phyloP scores from a whole-genome alignment of 1,284 basidiomycete genomes.

The Ganoderma lucidum region DNA sequence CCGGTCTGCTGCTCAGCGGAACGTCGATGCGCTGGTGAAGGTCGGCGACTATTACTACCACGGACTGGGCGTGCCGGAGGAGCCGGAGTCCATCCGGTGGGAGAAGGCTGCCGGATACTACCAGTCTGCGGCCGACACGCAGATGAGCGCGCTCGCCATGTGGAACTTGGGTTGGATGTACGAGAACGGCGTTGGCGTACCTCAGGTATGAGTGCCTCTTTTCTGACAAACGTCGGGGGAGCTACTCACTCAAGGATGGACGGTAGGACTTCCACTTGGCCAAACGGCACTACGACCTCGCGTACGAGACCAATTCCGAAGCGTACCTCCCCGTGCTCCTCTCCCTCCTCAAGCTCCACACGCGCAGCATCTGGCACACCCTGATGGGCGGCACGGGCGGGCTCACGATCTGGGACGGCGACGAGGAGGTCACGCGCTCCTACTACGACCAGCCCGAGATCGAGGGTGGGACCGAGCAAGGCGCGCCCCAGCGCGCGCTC shows the following conservation, averaged over 20 bases:
- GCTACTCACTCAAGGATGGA: background rate
- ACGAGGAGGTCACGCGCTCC: conserved; percentile 39
- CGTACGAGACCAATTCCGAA: conserved; percentile 86
- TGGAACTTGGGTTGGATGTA: conserved; percentile 99
- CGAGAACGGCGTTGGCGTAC: conserved; percentile 93
- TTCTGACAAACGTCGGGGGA: too few relatives aligned
- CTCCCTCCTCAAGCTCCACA: conserved; percentile 85
- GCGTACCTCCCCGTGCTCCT: conserved; percentile 90
- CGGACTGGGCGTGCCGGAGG: conserved; percentile 78
- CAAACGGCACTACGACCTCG: conserved; percentile 94
- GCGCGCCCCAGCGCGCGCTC: conserved; percentile 13
- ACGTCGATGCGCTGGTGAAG: conserved; percentile 96
- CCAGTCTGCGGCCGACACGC: conserved; percentile 91
- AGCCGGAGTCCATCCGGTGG: conserved; percentile 66
- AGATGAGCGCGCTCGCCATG: conserved; percentile 92
- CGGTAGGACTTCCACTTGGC: conserved; percentile 94
- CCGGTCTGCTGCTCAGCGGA: conserved; percentile 91
- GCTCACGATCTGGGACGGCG: conserved; percentile 70
- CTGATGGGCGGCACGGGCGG: conserved; percentile 73
- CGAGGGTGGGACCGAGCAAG: conserved; percentile 34
- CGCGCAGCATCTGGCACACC: conserved; percentile 86
- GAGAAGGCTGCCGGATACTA: conserved; percentile 95
- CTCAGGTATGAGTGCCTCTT: conserved; percentile 59
- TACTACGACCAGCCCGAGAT: conserved; percentile 36
- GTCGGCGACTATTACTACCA: conserved; percentile 97